Evolutionary conservation across 768 basidiomycete species (phyloP).

Genomic region (Paxillus involutus): DNA sequence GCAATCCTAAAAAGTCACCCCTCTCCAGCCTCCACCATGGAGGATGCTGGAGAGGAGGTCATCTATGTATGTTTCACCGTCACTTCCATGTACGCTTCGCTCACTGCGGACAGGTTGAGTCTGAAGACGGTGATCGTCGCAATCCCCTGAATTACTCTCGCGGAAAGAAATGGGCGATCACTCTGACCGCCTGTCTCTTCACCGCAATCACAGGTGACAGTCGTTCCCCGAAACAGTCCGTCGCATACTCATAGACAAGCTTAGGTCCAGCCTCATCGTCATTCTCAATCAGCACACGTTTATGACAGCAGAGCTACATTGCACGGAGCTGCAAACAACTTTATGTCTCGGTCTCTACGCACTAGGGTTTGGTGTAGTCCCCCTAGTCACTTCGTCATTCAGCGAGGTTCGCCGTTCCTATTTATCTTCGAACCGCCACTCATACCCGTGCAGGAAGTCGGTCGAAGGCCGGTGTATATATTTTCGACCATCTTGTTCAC

Average conservation of each 20-base stretch:
- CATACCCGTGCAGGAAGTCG: slow-evolving; percentile 50
- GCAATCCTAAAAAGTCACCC: neutral
- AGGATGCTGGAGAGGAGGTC: slow-evolving; percentile 2
- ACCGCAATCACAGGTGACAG: slow-evolving; percentile 20
- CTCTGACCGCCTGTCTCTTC: slow-evolving; percentile 29
- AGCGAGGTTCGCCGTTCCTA: slow-evolving; percentile 42
- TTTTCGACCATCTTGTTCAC: slow-evolving; percentile 50
- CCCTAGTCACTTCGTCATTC: slow-evolving; percentile 63
- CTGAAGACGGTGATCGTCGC: slow-evolving; percentile 35
- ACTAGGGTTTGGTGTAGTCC: slow-evolving; percentile 59
- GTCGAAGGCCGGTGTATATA: slow-evolving; percentile 60
- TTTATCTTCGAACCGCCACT: neutral
- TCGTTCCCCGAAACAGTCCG: neutral
- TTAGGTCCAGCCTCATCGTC: slow-evolving; percentile 48
- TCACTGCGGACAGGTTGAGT: slow-evolving; percentile 36
- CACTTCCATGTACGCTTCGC: neutral
- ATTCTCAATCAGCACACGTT: slow-evolving; percentile 54
- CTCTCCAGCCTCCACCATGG: neutral
- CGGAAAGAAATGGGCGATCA: slow-evolving; percentile 43
- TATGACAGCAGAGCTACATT: slow-evolving; percentile 48
- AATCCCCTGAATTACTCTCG: slow-evolving; percentile 39
- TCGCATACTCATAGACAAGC: neutral
- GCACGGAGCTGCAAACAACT: slow-evolving; percentile 42
- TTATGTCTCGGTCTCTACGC: slow-evolving; percentile 53
- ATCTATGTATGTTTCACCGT: slow-evolving; percentile 8